Evolutionary conservation across 345 rosid genomes (phyloP).

Genomic region (Eucalyptus coolabah): DNA sequence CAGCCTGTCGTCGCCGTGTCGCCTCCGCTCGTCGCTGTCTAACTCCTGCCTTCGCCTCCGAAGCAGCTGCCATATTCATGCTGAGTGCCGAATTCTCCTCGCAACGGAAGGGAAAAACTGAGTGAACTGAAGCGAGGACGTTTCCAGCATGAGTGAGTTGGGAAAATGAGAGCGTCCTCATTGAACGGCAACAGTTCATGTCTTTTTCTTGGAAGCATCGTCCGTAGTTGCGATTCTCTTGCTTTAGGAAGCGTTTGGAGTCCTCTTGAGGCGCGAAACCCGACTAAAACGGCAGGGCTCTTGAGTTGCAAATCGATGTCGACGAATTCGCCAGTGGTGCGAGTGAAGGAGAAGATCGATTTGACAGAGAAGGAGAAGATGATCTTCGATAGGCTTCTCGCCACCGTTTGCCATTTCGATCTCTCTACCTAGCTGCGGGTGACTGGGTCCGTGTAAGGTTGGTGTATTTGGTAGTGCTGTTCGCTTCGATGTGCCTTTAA

Average conservation of each 20-base stretch:
- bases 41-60: too few relatives aligned
- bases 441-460: slow-evolving; percentile 99
- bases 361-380: slow-evolving; percentile 47
- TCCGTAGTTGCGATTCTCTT: neutral
- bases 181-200: neutral
- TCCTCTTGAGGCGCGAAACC: neutral
- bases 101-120: too few relatives aligned
- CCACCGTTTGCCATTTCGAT: slow-evolving; percentile 49
- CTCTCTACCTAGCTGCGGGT: slow-evolving; percentile 83
- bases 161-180: too few relatives aligned
- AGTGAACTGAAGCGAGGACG: too few relatives aligned
- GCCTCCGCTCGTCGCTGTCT: too few relatives aligned
- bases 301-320: slow-evolving; percentile 18
- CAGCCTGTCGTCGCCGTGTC: too few relatives aligned
- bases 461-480: neutral
- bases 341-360: slow-evolving; percentile 52
- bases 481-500: neutral
- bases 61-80: neutral
- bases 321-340: slow-evolving; percentile 3
- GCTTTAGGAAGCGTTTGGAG: neutral
- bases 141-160: too few relatives aligned
- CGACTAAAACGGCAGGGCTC: neutral
- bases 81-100: too few relatives aligned
- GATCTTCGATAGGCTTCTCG: slow-evolving; percentile 63
- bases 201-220: neutral